These are phyloP conservation scores for Dillenia suffruticosa DNA, from an alignment of 164 flowering plant species.

Conservation along the genomic window DNA sequence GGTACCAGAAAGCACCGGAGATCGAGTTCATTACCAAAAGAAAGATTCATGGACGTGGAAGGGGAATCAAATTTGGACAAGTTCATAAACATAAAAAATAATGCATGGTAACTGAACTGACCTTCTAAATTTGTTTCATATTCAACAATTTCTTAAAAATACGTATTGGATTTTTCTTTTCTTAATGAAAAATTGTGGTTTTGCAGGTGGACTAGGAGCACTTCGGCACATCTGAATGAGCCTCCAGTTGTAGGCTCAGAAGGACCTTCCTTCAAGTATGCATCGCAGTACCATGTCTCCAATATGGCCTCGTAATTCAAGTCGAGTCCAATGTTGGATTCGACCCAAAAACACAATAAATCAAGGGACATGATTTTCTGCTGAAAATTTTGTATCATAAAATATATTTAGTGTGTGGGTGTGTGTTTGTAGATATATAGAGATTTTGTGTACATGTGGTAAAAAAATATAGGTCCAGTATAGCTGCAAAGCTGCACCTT, in stretches of 20 bases:
- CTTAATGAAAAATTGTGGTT: neutral
- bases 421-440: too few relatives aligned
- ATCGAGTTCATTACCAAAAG: constrained; percentile 42
- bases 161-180: neutral
- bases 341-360: too few relatives aligned
- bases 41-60: constrained; percentile 11
- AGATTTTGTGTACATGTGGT: too few relatives aligned
- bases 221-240: constrained; percentile 61
- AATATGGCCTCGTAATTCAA: constrained; percentile 10
- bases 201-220: constrained; percentile 84
- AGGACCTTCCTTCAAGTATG: constrained; percentile 35
- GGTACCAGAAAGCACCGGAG: constrained; percentile 19
- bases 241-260: constrained; percentile 52
- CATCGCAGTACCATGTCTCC: constrained; percentile 44
- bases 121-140: too few relatives aligned
- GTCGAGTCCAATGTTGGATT: constrained; percentile 9
- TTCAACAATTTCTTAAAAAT: neutral
- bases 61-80: constrained; percentile 23
- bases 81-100: constrained; percentile 20
- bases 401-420: too few relatives aligned
- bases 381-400: too few relatives aligned
- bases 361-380: too few relatives aligned
- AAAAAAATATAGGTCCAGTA: too few relatives aligned
- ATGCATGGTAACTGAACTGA: constrained; percentile 40
- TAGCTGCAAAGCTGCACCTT: too few relatives aligned